These are phyloP conservation scores for Neurospora sp. DNA, from an alignment of 495 filamentous ascomycete genomes.

Conservation along the genomic window DNA sequence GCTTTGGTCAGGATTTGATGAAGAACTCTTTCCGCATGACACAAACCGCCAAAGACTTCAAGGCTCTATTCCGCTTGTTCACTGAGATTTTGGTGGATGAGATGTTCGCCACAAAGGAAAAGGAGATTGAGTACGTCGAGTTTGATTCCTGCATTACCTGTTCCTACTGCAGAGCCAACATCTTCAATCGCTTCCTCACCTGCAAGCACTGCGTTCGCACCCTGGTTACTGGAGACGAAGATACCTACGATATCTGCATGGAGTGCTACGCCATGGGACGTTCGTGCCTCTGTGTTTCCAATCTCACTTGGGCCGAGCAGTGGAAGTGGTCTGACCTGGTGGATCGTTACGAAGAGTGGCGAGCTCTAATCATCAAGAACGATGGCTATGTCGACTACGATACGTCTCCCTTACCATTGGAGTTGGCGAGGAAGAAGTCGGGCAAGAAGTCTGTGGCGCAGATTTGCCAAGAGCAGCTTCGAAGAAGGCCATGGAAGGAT, in stretches of 20 bases:
- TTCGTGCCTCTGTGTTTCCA: constrained; percentile 78
- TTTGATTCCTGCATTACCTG: constrained; percentile 89
- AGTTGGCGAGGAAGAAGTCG: constrained; percentile 49
- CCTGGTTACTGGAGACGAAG: constrained; percentile 51
- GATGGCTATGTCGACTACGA: constrained; percentile 49
- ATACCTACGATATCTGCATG: constrained; percentile 91
- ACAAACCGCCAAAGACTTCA: constrained; percentile 68
- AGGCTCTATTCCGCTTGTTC: constrained; percentile 63
- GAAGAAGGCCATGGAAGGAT: constrained; percentile 55
- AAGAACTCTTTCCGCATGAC: constrained; percentile 48
- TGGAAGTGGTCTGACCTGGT: constrained; percentile 73
- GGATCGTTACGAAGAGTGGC: constrained; percentile 73
- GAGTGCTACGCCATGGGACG: constrained; percentile 93
- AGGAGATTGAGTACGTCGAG: constrained; percentile 56
- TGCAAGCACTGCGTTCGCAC: constrained; percentile 66
- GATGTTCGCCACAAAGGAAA: constrained; percentile 61
- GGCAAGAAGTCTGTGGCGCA: constrained; percentile 73
- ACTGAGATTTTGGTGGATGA: constrained; percentile 73
- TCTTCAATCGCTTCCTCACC: constrained; percentile 93
- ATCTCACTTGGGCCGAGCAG: constrained; percentile 85
- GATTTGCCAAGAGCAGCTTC: constrained; percentile 81
- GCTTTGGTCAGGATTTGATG: constrained; percentile 34
- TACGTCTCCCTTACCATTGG: constrained; percentile 52
- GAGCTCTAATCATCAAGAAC: constrained; percentile 58
- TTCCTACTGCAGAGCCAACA: constrained; percentile 90